Percentiles rank a stretch among this genome's conserved stretches.
Evolutionary conservation across 1,284 basidiomycete species (phyloP).

Genomic region (Taiwanofungus camphoratus): DNA sequence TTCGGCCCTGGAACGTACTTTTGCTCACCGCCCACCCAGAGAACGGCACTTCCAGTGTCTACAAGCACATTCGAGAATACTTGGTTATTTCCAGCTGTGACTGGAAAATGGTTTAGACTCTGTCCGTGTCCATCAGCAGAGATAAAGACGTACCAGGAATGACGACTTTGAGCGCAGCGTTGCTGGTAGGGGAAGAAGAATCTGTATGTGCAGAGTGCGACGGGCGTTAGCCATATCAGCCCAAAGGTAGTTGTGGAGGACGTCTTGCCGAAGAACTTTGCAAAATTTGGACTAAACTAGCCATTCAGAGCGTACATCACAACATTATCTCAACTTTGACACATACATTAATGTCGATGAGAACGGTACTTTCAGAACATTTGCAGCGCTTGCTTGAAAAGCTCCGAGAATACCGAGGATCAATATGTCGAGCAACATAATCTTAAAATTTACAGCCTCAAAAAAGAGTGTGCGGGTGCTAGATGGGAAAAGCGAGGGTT

Average conservation of each 20-base stretch:
- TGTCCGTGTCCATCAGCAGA: background rate
- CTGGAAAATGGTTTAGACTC: background rate
- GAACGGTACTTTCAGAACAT: slow-evolving; percentile 3
- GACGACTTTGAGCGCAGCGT: slow-evolving; percentile 9
- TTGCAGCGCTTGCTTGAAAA: background rate
- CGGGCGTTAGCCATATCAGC: background rate
- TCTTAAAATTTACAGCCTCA: too few species aligned
- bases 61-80: slow-evolving; percentile 12
- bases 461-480: too few species aligned
- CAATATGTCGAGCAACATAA: too few species aligned
- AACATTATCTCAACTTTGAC: background rate
- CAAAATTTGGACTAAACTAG: background rate
- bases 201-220: background rate
- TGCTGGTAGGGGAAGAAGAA: slow-evolving; percentile 4
- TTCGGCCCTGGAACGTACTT: slow-evolving; percentile 9
- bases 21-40: slow-evolving; percentile 11
- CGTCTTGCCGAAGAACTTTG: background rate
- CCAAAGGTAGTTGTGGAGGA: background rate
- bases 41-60: slow-evolving; percentile 14
- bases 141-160: slow-evolving; percentile 1
- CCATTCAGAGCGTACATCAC: background rate
- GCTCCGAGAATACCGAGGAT: too few species aligned
- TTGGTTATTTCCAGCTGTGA: slow-evolving; percentile 11
- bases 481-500: too few species aligned
- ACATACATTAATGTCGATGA: slow-evolving; percentile 2